Evolutionary conservation across 345 rosid species (phyloP).

Genomic region (Hirschfeldia incana): DNA sequence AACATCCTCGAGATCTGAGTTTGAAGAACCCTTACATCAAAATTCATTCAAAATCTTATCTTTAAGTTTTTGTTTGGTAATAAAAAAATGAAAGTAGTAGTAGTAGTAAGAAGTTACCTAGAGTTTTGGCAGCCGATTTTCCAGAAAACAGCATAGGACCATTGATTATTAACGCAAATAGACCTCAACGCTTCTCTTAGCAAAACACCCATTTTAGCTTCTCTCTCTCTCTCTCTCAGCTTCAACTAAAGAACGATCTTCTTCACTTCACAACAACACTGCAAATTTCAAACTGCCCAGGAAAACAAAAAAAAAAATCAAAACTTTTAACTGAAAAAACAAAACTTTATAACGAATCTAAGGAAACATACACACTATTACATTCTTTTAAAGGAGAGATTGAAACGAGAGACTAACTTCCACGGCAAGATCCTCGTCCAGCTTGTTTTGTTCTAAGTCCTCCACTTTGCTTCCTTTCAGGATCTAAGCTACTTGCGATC

Average conservation of each 20-base stretch:
- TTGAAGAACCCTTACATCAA: neutral
- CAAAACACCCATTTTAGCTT: slow-evolving; percentile 61
- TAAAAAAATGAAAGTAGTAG: neutral
- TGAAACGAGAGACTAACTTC: slow-evolving; percentile 65
- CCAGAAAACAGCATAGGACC: slow-evolving; percentile 97
- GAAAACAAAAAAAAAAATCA: neutral
- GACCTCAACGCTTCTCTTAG: slow-evolving; percentile 78
- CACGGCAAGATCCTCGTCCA: slow-evolving; percentile 97
- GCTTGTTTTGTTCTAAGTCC: slow-evolving; percentile 94
- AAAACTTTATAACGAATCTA: neutral
- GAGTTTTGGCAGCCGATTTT: slow-evolving; percentile 91
- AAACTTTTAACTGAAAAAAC: neutral
- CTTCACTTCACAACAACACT: slow-evolving; percentile 26
- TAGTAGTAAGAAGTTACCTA: slow-evolving; percentile 41
- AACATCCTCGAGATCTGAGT: slow-evolving; percentile 41
- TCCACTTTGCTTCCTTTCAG: slow-evolving; percentile 88
- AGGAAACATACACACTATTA: slow-evolving; percentile 19
- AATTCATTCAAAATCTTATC: neutral
- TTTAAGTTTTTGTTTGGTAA: neutral
- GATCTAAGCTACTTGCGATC: slow-evolving; percentile 79
- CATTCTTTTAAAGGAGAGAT: slow-evolving; percentile 33
- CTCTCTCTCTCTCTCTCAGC: neutral
- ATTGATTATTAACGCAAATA: slow-evolving; percentile 66
- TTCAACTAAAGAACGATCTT: slow-evolving; percentile 13
- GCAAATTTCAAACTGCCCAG: slow-evolving; percentile 28